Conservation (phyloP, 192 early-diverging fungal species). For the Anaeromyces robustus region DNA sequence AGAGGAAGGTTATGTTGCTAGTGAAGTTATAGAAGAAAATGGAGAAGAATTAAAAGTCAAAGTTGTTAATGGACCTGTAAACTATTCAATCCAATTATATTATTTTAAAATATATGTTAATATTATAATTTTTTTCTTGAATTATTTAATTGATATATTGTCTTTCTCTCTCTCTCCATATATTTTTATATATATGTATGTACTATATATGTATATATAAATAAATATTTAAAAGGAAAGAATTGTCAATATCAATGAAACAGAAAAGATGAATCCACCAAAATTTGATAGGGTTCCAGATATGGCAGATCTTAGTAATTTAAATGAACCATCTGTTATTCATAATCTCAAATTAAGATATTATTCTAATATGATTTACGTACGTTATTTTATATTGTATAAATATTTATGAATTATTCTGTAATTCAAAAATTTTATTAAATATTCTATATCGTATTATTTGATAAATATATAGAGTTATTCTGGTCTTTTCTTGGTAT, state of each 20-base stretch:
- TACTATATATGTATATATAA: not conserved
- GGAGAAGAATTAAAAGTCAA: not conserved
- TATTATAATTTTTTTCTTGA: no score
- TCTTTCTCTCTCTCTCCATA: no score
- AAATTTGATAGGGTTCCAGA: slow-evolving; percentile 98
- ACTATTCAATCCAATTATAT: not conserved
- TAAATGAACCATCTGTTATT: slow-evolving; percentile 97
- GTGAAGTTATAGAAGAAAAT: not conserved
- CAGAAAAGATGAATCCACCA: slow-evolving; percentile 96
- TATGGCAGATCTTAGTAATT: slow-evolving; percentile 91
- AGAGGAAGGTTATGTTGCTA: not conserved
- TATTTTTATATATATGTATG: no score
- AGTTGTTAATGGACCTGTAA: not conserved
- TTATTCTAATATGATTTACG: slow-evolving; percentile 80
- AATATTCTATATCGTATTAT: no score
- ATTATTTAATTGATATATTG: no score
- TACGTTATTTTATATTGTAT: slow-evolving; percentile 30
- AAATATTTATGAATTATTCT: no score
- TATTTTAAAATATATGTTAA: no score
- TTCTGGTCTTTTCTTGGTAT: slow-evolving; percentile 96
- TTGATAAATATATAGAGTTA: slow-evolving; percentile 63
- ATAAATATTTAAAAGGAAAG: slow-evolving; percentile 28
- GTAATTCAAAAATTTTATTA: no score
- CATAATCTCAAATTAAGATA: slow-evolving; percentile 90
- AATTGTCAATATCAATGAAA: slow-evolving; percentile 59